Conservation (phyloP, 257 asterid genomes). For the Paraleonurus japonicus region DNA sequence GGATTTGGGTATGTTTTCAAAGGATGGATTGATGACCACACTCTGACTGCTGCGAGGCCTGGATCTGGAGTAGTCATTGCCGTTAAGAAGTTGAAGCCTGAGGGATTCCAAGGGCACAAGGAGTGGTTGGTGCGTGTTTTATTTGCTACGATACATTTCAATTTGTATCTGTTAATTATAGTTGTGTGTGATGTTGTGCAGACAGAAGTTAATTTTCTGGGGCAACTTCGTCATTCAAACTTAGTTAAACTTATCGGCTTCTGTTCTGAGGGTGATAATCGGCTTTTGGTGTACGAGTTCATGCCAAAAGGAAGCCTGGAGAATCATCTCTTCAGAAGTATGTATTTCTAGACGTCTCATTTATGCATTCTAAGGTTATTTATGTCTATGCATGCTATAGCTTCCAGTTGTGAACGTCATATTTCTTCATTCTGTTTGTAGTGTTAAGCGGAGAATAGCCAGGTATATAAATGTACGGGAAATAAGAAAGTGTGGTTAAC, state of each 20-base stretch:
- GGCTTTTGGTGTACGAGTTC: slow-evolving; percentile 69
- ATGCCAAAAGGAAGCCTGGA: slow-evolving; percentile 82
- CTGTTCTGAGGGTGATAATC: slow-evolving; percentile 60
- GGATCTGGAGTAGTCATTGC: slow-evolving; percentile 71
- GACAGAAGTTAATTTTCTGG: slow-evolving; percentile 71
- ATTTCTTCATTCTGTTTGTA: neutral
- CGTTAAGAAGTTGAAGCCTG: slow-evolving; percentile 68
- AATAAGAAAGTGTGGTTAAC: neutral
- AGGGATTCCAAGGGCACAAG: slow-evolving; percentile 64
- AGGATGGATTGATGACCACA: slow-evolving; percentile 16
- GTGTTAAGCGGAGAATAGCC: neutral
- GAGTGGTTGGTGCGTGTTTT: slow-evolving; percentile 61
- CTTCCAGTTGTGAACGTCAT: neutral
- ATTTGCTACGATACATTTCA: neutral
- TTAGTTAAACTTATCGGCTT: slow-evolving; percentile 74
- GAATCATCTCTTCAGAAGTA: slow-evolving; percentile 72
- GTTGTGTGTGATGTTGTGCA: slow-evolving; percentile 25
- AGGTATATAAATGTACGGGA: neutral
- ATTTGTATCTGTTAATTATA: neutral
- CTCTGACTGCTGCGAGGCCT: slow-evolving; percentile 51
- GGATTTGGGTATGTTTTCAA: slow-evolving; percentile 52
- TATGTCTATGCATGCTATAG: too few relatives aligned
- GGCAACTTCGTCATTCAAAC: slow-evolving; percentile 66
- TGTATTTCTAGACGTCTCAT: slow-evolving; percentile 1
- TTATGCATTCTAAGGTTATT: neutral